Percentiles rank a stretch among this genome's conserved stretches.
These are phyloP conservation scores for Furcasterigmium furcatum DNA, from an alignment of 2,329 filamentous ascomycete species.

Conservation along the genomic window DNA sequence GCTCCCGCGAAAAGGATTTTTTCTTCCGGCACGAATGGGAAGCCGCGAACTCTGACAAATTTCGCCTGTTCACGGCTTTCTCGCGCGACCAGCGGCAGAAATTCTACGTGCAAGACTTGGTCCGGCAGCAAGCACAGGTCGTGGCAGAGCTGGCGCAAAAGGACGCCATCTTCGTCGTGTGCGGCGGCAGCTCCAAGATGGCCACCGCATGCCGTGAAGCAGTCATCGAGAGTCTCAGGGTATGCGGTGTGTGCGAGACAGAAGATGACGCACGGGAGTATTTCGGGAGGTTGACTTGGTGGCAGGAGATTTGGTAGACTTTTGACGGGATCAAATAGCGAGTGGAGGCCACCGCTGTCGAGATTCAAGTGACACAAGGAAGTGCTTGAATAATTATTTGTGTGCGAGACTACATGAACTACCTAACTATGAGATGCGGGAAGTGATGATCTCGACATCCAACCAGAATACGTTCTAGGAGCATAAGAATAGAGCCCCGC, in stretches of 20 bases:
- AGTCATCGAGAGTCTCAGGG: slow-evolving; percentile 44
- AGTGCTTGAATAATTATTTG: too few species aligned
- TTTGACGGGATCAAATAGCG: too few species aligned
- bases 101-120: slow-evolving; percentile 53
- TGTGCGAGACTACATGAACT: too few species aligned
- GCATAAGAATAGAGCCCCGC: too few species aligned
- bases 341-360: not conserved
- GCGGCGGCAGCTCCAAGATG: slow-evolving; percentile 57
- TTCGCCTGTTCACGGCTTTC: slow-evolving; percentile 39
- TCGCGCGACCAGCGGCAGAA: slow-evolving; percentile 45
- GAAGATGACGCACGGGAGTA: slow-evolving; percentile 33
- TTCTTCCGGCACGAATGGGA: slow-evolving; percentile 79
- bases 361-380: not conserved
- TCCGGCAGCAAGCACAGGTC: slow-evolving; percentile 36
- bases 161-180: slow-evolving; percentile 47
- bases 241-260: slow-evolving; percentile 25
- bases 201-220: slow-evolving; percentile 51
- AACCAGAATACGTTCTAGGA: too few species aligned
- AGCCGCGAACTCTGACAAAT: slow-evolving; percentile 1
- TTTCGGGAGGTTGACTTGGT: slow-evolving; percentile 37
- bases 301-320: slow-evolving; percentile 59
- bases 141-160: slow-evolving; percentile 33
- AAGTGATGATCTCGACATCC: too few species aligned
- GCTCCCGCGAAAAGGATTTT: slow-evolving; percentile 72
- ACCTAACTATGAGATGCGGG: too few species aligned